Base-by-base conservation (phyloP, 2,329 filamentous ascomycete genomes). In the Rugonectria rugulosa region DNA sequence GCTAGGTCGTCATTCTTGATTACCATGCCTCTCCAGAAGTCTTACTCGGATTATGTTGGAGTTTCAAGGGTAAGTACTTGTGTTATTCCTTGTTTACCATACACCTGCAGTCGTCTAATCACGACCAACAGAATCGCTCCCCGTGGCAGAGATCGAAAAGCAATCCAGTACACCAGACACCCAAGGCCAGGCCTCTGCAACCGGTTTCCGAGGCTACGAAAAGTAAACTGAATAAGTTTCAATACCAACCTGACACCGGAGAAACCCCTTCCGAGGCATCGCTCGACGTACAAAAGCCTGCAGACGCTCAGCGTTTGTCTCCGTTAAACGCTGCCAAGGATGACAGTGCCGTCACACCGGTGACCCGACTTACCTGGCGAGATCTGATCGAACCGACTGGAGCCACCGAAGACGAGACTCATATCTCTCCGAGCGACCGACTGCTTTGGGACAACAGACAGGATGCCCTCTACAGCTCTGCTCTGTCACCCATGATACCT, bases 171-270 rank as follows among this genome's bases (percentile, higher is more conserved):
- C 72, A 71, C 34, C 68, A 74, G 52, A 70, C 70, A 17, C 72
- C 71, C 31, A 72, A 66, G 27, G 47, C 73, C 10, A 74, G 72
- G 31, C 70, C 78, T 32, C 70, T 80, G 6, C 74, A 78, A 26
- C 79, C 81, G 15, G 76, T 86, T 11, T 88, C 86, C 32, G 78
- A 83, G 26, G 77, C 76, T 8, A 86, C 86, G 10, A 88, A 84
- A 67, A 83, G 76, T 59, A 88, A 88, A 65, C 76, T 88, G 26
- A 82, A 80, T 66, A 82, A 83, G 52, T 88, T 85, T 60, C 75
- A 78, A 46, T 75, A 78, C 12, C 69, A 73, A 7, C 59, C 66
- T 2, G 46, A 56, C 11, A 52, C 63, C 21, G 61, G 65, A 12
- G 65, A 64, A 17, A 42, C 54, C 7, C 31, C 36, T 14, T 37